These are phyloP conservation scores for Zopfochytrium polystomum DNA, from an alignment of 371 early-diverging fungal species.

Conservation along the genomic window DNA sequence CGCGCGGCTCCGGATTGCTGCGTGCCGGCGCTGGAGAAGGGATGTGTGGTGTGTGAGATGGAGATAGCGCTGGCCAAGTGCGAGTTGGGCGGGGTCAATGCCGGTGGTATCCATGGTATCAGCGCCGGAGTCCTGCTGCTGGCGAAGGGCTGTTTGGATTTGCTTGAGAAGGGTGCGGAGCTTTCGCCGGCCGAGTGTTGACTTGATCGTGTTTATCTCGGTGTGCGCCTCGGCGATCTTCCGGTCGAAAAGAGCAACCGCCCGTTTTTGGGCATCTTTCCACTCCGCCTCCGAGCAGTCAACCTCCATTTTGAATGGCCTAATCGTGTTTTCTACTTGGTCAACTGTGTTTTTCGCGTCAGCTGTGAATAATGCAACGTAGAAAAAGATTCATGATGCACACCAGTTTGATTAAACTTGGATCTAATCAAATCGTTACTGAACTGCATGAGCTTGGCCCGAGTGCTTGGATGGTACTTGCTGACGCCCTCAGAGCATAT, in stretches of 20 bases:
- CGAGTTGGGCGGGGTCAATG: conserved; percentile 61
- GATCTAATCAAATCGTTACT: conserved; percentile 77
- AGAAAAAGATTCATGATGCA: not conserved
- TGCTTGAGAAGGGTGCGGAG: conserved; percentile 73
- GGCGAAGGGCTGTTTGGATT: conserved; percentile 38
- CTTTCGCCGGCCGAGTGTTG: conserved; percentile 72
- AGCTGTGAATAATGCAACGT: not conserved
- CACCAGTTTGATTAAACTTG: conserved; percentile 66
- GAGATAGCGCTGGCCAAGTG: conserved; percentile 70
- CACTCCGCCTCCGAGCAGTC: conserved; percentile 91
- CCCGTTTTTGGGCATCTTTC: conserved; percentile 78
- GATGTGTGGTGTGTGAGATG: too few relatives aligned
- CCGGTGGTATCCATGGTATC: not conserved
- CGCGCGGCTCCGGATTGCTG: conserved; percentile 73
- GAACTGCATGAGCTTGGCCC: conserved; percentile 73
- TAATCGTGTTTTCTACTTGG: conserved; percentile 97
- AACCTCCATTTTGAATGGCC: conserved; percentile 96
- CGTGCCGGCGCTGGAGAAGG: conserved; percentile 76
- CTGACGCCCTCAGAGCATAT: conserved; percentile 81
- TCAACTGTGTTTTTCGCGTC: conserved; percentile 63
- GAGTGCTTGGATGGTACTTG: conserved; percentile 77
- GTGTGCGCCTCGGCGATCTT: conserved; percentile 75
- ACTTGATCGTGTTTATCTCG: conserved; percentile 68
- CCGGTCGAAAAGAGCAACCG: conserved; percentile 69
- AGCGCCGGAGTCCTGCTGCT: conserved; percentile 5